Evolutionary conservation across 169 alveolate genomes (phyloP).

Genomic region (Neospora caninum): DNA sequence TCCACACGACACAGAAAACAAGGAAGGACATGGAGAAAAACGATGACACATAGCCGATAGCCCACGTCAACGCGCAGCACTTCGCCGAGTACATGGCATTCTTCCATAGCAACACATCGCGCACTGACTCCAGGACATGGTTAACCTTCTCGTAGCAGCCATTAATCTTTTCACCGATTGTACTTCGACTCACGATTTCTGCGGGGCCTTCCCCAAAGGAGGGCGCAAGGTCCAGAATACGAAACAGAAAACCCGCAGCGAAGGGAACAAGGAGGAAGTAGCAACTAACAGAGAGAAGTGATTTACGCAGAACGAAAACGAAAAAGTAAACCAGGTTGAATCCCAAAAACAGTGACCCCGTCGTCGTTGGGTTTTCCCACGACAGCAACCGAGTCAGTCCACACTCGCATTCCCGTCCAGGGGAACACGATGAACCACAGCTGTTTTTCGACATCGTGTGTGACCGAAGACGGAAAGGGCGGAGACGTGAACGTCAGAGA

Average conservation of each 20-base stretch:
- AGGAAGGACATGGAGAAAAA: constrained; percentile 59
- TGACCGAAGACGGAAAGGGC: neutral
- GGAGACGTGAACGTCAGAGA: neutral
- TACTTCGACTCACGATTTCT: constrained; percentile 53
- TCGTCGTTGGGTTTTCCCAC: constrained; percentile 10
- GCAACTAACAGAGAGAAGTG: constrained; percentile 55
- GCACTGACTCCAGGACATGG: constrained; percentile 42
- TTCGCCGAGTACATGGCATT: constrained; percentile 40
- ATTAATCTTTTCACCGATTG: neutral
- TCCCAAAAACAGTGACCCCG: constrained; percentile 41
- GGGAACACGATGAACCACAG: neutral
- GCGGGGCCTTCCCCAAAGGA: constrained; percentile 51
- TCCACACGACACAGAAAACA: constrained; percentile 48
- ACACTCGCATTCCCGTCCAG: neutral
- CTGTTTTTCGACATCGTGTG: neutral
- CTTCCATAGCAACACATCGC: constrained; percentile 59
- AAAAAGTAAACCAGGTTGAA: constrained; percentile 57
- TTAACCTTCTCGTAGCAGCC: constrained; percentile 47
- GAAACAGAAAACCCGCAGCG: constrained; percentile 46
- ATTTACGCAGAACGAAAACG: constrained; percentile 59
- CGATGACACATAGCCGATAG: constrained; percentile 47
- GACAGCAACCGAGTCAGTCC: neutral
- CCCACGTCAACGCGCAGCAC: constrained; percentile 53
- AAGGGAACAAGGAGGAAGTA: constrained; percentile 53
- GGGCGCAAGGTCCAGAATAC: constrained; percentile 54